Base-by-base conservation (phyloP, 257 asterid genomes). In the Solanum commersonii region DNA sequence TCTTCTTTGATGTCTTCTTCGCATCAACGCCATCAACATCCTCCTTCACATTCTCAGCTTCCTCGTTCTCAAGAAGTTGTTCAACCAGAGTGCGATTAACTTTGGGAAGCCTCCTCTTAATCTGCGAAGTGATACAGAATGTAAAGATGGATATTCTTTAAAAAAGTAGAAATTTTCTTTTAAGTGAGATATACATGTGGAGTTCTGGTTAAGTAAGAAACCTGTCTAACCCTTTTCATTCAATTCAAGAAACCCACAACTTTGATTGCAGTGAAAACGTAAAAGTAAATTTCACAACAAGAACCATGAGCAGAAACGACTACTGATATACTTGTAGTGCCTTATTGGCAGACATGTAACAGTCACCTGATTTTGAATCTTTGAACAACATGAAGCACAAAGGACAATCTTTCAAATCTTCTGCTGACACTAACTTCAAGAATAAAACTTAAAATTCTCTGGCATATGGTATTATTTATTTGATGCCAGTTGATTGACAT, bases 31-130 rank as follows among this genome's bases (percentile, higher is more conserved):
- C 94, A 88, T 90, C 98, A 91, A 25, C 90, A 74, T 71, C 92
- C 86, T 87, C 86, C 90, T 91, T 89, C 59, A 93, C 92, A 88
- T 90, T 90, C 83, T 92, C 96, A 85, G 92, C 95, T 89, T 93
- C 98, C 89, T 96, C 99, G 71, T 94, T 93, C 85, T 93, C 93
- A 88, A 93, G 95, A 89, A 94, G 87, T 56, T 87, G 89, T 87
- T 92, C 87, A 65, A 93, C 95, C 88, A 97, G 87, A 52, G 87
- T 85, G 73, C 96, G 92, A 88, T 97, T 96, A 72, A 92, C 97
- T 87, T 94, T 97, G 1, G 99, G 99, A 72, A 97, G 93, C 92
- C 91, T 96, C 90, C 91, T 93, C 90, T 92, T 95, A 49, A 93
- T 89, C 99, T 97, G 92, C 88, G 88, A 63, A 78, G 34, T 67